phyloP scores from a whole-genome alignment of 129 eudicot genomes.

The carrot (Daucus carota) region DNA sequence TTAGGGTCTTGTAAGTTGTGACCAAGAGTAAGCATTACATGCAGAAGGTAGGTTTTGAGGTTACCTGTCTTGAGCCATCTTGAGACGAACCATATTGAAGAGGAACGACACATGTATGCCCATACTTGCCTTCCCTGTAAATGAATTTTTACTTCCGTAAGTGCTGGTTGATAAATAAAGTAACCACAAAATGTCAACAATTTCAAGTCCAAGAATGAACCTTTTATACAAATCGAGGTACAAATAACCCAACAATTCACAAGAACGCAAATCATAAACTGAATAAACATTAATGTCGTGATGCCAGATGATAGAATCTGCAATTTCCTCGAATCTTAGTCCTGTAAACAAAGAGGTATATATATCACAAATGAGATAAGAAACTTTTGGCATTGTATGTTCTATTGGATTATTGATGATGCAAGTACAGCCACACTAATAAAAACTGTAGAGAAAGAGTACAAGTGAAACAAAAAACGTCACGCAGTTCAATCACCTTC shows the following conservation, averaged over 20 bases:
- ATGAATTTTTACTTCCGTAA: conserved; percentile 11
- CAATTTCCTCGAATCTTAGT: conserved; percentile 70
- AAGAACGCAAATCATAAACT: conserved; percentile 68
- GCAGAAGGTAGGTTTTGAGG: neutral
- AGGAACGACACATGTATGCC: conserved; percentile 87
- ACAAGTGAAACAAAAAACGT: neutral
- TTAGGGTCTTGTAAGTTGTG: neutral
- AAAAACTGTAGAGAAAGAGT: neutral
- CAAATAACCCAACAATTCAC: conserved; percentile 73
- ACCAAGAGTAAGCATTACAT: neutral
- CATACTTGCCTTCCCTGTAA: conserved; percentile 86
- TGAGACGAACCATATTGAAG: conserved; percentile 64
- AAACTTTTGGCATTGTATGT: neutral
- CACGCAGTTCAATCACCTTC: neutral
- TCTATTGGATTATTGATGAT: neutral
- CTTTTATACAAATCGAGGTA: conserved; percentile 83
- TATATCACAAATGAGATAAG: conserved; percentile 9
- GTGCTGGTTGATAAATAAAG: conserved; percentile 13
- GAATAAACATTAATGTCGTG: conserved; percentile 61
- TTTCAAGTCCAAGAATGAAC: conserved; percentile 25
- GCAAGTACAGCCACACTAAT: neutral
- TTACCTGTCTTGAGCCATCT: conserved; percentile 64
- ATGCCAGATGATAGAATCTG: conserved; percentile 73
- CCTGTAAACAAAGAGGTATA: conserved; percentile 39
- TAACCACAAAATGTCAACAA: neutral